A percentile compares a stretch with the other conserved stretches of the same genome.
phyloP scores from a whole-genome alignment of 148 eudicot genomes.

The Spergularia bocconei region DNA sequence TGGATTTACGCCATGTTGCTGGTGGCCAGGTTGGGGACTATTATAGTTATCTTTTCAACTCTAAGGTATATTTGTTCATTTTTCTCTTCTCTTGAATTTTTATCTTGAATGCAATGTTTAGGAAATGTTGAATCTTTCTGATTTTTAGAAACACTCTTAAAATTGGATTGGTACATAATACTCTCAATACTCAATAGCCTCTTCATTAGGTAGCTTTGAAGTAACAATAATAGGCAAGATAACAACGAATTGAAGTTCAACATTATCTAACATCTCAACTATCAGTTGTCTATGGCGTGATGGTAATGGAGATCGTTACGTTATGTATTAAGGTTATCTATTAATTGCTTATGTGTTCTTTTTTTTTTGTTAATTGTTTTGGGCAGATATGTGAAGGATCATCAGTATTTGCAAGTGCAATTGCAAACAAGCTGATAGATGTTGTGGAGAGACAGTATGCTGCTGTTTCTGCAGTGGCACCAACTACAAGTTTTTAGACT shows the following conservation, averaged over 20 bases:
- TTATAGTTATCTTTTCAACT: conserved; percentile 81
- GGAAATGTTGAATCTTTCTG: no score
- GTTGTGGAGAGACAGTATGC: conserved; percentile 75
- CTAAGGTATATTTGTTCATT: conserved; percentile 50
- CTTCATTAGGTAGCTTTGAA: no score
- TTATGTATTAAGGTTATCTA: no score
- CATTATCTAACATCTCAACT: no score
- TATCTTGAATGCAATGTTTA: not conserved
- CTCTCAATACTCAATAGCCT: no score
- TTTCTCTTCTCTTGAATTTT: no score
- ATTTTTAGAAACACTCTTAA: no score
- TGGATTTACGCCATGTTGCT: conserved; percentile 88
- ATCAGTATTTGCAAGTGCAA: conserved; percentile 83
- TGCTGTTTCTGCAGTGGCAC: conserved; percentile 30
- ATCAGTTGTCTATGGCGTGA: no score
- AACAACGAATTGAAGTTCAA: no score
- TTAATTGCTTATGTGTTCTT: not conserved
- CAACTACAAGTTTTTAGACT: conserved; percentile 22
- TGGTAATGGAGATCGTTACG: not conserved
- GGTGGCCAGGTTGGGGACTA: conserved; percentile 94
- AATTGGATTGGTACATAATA: no score
- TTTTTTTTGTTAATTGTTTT: not conserved
- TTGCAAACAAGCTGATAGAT: conserved; percentile 87
- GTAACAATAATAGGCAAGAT: no score
- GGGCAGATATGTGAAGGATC: conserved; percentile 90